Conservation (phyloP, 805 yeast species). For the Kuraishia capsulata region DNA sequence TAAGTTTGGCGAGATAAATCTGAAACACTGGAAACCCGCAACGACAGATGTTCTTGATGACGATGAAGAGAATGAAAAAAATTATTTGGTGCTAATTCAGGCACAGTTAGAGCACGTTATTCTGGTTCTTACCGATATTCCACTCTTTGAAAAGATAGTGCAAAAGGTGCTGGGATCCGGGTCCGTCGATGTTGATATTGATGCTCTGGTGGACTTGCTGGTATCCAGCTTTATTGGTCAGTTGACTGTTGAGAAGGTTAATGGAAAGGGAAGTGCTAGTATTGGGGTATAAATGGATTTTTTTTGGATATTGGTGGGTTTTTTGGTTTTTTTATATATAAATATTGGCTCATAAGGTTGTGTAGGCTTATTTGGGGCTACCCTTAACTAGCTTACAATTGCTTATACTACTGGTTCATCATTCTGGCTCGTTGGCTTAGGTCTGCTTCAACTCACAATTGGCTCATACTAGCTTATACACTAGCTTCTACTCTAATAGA, state of each 20-base stretch:
- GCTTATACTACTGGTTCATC: no score
- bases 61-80: conserved; percentile 9
- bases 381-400: no score
- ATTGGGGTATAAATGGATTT: conserved; percentile 10
- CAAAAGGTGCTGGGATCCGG: conserved; percentile 32
- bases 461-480: no score
- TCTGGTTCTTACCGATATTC: conserved; percentile 29
- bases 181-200: conserved; percentile 23
- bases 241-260: conserved; percentile 18
- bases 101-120: conserved; percentile 32
- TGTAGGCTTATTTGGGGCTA: no score
- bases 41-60: conserved; percentile 22
- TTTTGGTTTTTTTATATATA: not conserved
- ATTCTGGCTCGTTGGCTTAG: no score
- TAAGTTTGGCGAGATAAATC: conserved; percentile 33
- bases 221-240: conserved; percentile 22
- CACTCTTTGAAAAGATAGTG: conserved; percentile 32
- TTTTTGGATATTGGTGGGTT: not conserved
- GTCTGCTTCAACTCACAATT: no score
- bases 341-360: conserved; percentile 1
- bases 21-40: conserved; percentile 36
- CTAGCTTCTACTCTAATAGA: no score
- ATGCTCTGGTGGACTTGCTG: conserved; percentile 27
- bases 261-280: conserved; percentile 17
- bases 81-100: conserved; percentile 22